Conservation (phyloP, 1,284 basidiomycete species). For the Peniophora sp. region DNA sequence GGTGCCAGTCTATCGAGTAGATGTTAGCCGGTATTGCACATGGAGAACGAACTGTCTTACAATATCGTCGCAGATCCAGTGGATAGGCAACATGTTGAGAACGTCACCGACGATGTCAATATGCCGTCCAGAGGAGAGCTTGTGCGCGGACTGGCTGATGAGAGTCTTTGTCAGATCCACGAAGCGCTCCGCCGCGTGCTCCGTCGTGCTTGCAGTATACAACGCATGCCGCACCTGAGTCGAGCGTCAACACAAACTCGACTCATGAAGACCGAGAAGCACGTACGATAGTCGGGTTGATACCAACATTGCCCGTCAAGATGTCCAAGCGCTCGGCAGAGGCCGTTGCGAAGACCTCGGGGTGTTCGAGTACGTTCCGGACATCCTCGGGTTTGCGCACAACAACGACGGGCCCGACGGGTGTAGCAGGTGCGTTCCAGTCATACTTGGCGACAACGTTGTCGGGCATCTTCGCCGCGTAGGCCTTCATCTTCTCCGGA, state of each 20-base stretch:
- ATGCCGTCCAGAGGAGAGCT: slow-evolving; percentile 6
- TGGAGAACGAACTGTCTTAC: slow-evolving; percentile 29
- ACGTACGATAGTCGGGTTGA: neutral
- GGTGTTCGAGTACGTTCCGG: slow-evolving; percentile 25
- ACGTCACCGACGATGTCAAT: slow-evolving; percentile 72
- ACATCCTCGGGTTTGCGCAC: slow-evolving; percentile 24
- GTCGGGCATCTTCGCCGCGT: slow-evolving; percentile 21
- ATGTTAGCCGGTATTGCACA: neutral
- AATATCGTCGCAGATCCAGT: slow-evolving; percentile 56
- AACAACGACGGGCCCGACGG: slow-evolving; percentile 20
- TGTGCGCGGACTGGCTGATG: slow-evolving; percentile 26
- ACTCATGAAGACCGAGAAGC: slow-evolving; percentile 1
- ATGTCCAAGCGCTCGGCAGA: slow-evolving; percentile 1
- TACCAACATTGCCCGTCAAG: slow-evolving; percentile 6
- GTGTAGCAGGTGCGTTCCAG: slow-evolving; percentile 35
- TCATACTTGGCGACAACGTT: slow-evolving; percentile 33
- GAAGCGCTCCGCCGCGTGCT: slow-evolving; percentile 29
- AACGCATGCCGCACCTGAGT: neutral
- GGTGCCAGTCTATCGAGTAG: slow-evolving; percentile 43
- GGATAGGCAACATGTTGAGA: slow-evolving; percentile 56
- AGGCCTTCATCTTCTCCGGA: slow-evolving; percentile 35
- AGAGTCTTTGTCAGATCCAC: slow-evolving; percentile 26
- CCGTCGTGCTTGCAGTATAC: neutral
- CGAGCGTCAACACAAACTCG: too few relatives aligned
- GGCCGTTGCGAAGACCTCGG: slow-evolving; percentile 4